Base-by-base conservation (phyloP, 371 early-diverging fungal species). In the Mortierella sp. region DNA sequence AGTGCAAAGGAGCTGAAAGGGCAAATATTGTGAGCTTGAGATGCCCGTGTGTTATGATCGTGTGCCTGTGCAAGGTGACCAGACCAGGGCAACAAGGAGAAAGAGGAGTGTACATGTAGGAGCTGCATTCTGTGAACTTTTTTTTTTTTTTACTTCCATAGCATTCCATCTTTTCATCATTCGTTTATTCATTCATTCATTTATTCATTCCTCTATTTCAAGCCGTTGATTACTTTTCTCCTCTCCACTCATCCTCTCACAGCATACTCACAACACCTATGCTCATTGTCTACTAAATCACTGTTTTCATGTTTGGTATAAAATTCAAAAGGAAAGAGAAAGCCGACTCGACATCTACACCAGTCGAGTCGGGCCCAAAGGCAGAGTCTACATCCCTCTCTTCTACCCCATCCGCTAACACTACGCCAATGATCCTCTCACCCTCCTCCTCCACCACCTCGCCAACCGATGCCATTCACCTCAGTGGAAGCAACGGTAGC, bases 381-480 rank as follows among this genome's bases (percentile, higher is more conserved):
- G 13, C 32, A 22, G 52, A 52, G 21, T 52, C 52, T 38, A 21
- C 16, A 57, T 10, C 48, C 36, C 6, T 33, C 52, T 48, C 43
- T 48, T 19, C 64, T 48, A 16, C 43, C 4, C 28, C 64, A 16
- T 24, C 52, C 52, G 50, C 8, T 3, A 50, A 5, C 16, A 50
- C 50, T n/a, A 50, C 50, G 7, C 50, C 50, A 16, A 16, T 50
- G 50, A n/a, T 50, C 36, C 52, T 50, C 52, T 48, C 43, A n/a
- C 32, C 64, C 32, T n/a, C 43, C 13, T 11, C 47, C n/a, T 22
- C 48, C 33, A 8, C 22, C 40, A 36, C 6, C 58, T 52, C 45
- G 13, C 40, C 32, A 53, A 68, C 69, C 21, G 58, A 59, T 53
- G 63, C 67, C 60, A 62, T 48, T 58, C 48, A 58, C 63, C 59